These are phyloP conservation scores for Ogataea zsoltii DNA, from an alignment of 805 yeast genomes.

Conservation along the genomic window DNA sequence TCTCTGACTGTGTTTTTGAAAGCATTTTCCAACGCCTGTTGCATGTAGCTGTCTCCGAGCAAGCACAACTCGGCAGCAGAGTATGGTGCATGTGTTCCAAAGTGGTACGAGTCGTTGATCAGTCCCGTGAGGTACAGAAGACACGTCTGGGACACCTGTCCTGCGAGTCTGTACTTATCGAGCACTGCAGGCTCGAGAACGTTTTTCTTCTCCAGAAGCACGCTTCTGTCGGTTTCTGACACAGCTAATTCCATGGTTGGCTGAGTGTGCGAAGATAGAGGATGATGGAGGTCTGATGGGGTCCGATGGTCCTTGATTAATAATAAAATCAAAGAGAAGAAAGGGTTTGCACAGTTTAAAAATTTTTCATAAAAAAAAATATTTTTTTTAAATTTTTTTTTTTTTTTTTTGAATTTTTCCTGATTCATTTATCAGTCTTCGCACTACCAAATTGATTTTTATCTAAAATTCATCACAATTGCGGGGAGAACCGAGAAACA, in stretches of 20 bases:
- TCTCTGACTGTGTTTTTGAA: conserved; percentile 70
- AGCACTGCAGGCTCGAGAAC: conserved; percentile 59
- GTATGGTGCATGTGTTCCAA: conserved; percentile 46
- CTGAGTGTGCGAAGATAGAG: neutral
- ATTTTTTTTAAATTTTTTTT: conserved; percentile 1
- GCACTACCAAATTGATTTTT: conserved; percentile 2
- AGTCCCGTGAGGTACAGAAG: conserved; percentile 63
- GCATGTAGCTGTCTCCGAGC: conserved; percentile 75
- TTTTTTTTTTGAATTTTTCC: neutral
- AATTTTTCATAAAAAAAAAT: conserved; percentile 9
- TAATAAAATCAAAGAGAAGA: neutral
- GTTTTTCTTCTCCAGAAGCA: conserved; percentile 72
- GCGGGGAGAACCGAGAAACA: too few relatives aligned
- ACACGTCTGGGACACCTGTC: conserved; percentile 84
- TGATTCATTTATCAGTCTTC: neutral
- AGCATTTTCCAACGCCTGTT: conserved; percentile 55
- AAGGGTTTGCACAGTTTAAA: conserved; percentile 2
- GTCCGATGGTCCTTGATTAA: neutral
- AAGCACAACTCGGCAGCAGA: conserved; percentile 74
- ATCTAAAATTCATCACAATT: too few relatives aligned
- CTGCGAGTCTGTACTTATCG: conserved; percentile 86
- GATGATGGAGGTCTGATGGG: neutral
- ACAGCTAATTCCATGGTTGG: conserved; percentile 68
- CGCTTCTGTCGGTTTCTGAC: conserved; percentile 71
- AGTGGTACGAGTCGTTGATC: conserved; percentile 75